Percentiles rank a stretch among this genome's conserved stretches.
Conservation (phyloP, 805 yeast genomes). For the Candida succiphila region DNA sequence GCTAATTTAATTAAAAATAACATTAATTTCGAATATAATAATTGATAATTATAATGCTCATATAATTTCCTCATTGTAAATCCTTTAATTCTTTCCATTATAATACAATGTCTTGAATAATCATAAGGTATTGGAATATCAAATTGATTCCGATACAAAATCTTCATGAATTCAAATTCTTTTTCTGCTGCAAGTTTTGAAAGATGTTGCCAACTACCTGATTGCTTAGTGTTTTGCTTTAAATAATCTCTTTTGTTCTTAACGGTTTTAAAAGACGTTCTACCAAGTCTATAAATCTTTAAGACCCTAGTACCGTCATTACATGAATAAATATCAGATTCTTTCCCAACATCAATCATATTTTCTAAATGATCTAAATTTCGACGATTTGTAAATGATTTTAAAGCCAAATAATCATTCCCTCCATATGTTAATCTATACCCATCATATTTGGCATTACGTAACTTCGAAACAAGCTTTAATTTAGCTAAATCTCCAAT, state of each 20-base stretch:
- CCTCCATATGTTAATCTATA: conserved; percentile 84
- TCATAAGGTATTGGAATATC: conserved; percentile 85
- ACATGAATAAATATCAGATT: conserved; percentile 86
- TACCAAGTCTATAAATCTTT: conserved; percentile 88
- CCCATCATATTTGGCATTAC: conserved; percentile 95
- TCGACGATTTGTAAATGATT: conserved; percentile 67
- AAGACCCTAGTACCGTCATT: conserved; percentile 62
- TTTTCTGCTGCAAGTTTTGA: conserved; percentile 86
- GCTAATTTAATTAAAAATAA: conserved; percentile 74
- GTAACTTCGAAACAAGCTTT: conserved; percentile 61
- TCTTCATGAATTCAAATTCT: conserved; percentile 82
- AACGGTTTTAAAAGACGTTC: conserved; percentile 87
- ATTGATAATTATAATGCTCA: conserved; percentile 57
- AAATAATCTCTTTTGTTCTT: conserved; percentile 91
- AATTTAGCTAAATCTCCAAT: conserved; percentile 83
- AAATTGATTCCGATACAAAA: conserved; percentile 66
- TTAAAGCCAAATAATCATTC: conserved; percentile 84
- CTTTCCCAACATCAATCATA: conserved; percentile 94
- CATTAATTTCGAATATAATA: conserved; percentile 81
- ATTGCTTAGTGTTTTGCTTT: conserved; percentile 56
- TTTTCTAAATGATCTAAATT: conserved; percentile 72
- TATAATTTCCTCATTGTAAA: conserved; percentile 78
- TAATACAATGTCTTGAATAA: conserved; percentile 80
- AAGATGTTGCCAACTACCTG: conserved; percentile 86
- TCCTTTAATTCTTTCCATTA: conserved; percentile 91